These are phyloP conservation scores for Elaeis oleifera DNA, from an alignment of 202 grass and related monocot species.

Conservation along the genomic window DNA sequence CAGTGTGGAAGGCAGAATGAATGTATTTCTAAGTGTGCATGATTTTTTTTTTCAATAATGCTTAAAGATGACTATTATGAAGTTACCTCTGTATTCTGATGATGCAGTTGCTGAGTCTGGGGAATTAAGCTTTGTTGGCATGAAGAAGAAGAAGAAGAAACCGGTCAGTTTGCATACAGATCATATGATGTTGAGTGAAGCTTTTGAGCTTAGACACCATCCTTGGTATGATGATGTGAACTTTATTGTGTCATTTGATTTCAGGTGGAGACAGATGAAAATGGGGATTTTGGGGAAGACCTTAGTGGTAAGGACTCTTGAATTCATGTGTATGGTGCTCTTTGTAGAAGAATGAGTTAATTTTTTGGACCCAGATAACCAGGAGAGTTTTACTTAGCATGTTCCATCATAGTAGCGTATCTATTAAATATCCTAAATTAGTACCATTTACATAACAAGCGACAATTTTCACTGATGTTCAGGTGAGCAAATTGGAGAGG, in stretches of 20 bases:
- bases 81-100: too few species aligned
- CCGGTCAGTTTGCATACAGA: slow-evolving; percentile 13
- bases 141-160: slow-evolving; percentile 63
- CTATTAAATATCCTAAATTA: too few species aligned
- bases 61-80: too few species aligned
- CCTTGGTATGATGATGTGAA: neutral
- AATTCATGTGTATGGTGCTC: neutral
- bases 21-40: too few species aligned
- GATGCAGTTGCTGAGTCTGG: slow-evolving; percentile 28
- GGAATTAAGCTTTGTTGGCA: slow-evolving; percentile 36
- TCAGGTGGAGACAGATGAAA: slow-evolving; percentile 10
- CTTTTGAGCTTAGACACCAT: too few species aligned
- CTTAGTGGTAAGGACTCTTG: neutral
- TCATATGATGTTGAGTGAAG: neutral
- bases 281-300: slow-evolving; percentile 24
- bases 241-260: neutral
- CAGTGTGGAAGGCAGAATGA: too few species aligned
- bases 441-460: too few species aligned
- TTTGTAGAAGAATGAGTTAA: neutral
- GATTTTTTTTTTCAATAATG: too few species aligned
- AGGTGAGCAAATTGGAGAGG: slow-evolving; percentile 76
- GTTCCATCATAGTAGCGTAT: too few species aligned
- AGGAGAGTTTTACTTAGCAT: too few species aligned
- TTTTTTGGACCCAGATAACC: too few species aligned
- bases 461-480: neutral